Evolutionary conservation across 257 asterid genomes (phyloP), one percentile per base, ranked within the genome.

Genomic region (Salvia splendens): DNA sequence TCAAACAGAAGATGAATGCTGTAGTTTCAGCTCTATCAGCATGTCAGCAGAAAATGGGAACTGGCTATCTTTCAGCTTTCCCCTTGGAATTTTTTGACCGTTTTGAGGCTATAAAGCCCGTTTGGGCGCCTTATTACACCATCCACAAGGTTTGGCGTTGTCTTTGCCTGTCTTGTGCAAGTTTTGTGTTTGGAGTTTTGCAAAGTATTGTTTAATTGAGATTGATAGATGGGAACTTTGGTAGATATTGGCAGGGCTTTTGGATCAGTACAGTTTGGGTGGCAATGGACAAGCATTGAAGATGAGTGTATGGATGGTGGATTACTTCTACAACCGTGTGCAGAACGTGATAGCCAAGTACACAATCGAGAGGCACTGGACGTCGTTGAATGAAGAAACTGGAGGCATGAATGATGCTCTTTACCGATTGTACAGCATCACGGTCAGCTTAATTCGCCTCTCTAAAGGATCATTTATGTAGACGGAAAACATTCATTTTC

Each of bases 381-480:
- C 14, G 3, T 68, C 92, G 5, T 65, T 93, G 43, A 93, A 93
- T n/a, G 97, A 90, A 69, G 99, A 93, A 81, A 76, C 85, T 12
- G 97, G 99, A 52, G 99, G 99, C 80, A 93, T 93, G 99, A 93
- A 93, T 59, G 99, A 93, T 48, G 85, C 88, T 45, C 95, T 93
- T 43, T 90, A 93, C 82, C 80, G 61, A 64, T 64, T 93, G 46
- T 86, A 86, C 80, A 72, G 73, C 63, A 68, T 90, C 52, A 89
- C 97, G 80, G 98, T 92, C 72, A 0, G 89, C 36, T 48, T 0
- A 50, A 49, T 50, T 14, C 32, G 30, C 33, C 36, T 53, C 50
- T 50, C 40, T 6, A 33, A 3, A 33, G 30, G 30, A 24, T 24
- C 30, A 2, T 24, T 36, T 15, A 8, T n/a, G 30, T 8, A n/a